Evolutionary conservation across 768 basidiomycete species (phyloP).

Genomic region (Rhodotorula babjevae): DNA sequence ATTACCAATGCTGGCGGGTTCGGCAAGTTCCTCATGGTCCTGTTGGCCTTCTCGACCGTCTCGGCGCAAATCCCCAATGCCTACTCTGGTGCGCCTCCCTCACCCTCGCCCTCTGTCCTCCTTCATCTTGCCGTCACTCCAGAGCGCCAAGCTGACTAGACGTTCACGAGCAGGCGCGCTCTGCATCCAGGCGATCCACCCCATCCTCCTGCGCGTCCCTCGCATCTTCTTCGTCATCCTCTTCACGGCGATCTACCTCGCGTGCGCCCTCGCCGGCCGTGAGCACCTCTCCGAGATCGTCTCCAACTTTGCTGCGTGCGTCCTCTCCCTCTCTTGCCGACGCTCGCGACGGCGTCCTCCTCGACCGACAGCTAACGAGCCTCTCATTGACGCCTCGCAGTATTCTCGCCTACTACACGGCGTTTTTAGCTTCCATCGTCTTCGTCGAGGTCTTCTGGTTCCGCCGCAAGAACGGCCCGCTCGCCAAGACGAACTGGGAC

Average conservation of each 20-base stretch:
- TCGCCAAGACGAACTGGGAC: constrained; percentile 36
- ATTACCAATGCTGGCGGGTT: constrained; percentile 41
- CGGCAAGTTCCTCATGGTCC: constrained; percentile 53
- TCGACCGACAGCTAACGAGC: not conserved
- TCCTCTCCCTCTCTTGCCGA: not conserved
- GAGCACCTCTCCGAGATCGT: constrained; percentile 46
- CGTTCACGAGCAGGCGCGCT: constrained; percentile 14
- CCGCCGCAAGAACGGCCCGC: constrained; percentile 13
- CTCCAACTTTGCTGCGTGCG: constrained; percentile 48
- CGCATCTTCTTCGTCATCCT: constrained; percentile 30
- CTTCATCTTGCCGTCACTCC: no score
- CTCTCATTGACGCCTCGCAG: not conserved
- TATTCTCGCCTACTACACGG: constrained; percentile 33
- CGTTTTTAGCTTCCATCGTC: constrained; percentile 18
- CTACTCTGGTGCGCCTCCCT: constrained; percentile 39
- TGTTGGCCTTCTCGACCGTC: constrained; percentile 48
- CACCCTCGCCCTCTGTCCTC: constrained; percentile 48
- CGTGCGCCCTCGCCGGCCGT: constrained; percentile 26
- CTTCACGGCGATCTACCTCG: constrained; percentile 21
- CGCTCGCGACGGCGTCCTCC: not conserved
- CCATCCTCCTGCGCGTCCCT: constrained; percentile 26
- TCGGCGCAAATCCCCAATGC: constrained; percentile 49
- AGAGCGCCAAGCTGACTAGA: no score
- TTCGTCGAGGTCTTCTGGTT: constrained; percentile 26
- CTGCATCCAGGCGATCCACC: constrained; percentile 30